Base-by-base conservation (phyloP, 495 filamentous ascomycete species). In the Lentithecium fluviatile region DNA sequence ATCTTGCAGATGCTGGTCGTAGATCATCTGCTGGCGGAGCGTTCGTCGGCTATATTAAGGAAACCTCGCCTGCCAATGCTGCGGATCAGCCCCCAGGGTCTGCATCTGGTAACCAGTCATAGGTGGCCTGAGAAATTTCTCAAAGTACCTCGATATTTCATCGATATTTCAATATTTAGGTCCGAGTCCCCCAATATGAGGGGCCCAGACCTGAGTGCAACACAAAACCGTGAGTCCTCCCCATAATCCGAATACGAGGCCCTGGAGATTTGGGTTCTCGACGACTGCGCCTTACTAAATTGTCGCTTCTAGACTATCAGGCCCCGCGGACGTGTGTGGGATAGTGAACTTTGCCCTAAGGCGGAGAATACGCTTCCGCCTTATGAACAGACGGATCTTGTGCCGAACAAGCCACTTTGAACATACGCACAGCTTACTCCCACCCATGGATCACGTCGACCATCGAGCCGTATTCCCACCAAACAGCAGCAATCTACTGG, bases 41-140 rank as follows among this genome's bases (percentile, higher is more conserved):
- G 45, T 60, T 52, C 34, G 52, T 36, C 37, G 45, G n/a, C 56
- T 50, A 58, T 20, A 58, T 50, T 58, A 50, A 49, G 56, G 29
- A 25, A 49, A 42, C 25, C 56, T 6, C n/a, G 40, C 56, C 36
- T 51, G 46, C 32, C 45, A 50, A 51, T 29, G n/a, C 46, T 36
- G 50, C 1, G 56, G 50, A 50, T 58, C 29, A 32, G 29, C 38
- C 45, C 21, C 56, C 37, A 12, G 56, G 56, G 25, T 42, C 17
- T 7, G 15, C 2, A 11, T 10, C 15, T 4, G 21, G 46, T n/a
- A 25, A 20, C 56, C 45, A 58, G 42, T 50, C 23, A 51, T 2
- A 26, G 12, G 12, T 2, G 4, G 11, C 17, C 21, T n/a, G 5
- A n/a, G 21, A 46, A 32, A 7, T 17, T 5, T 2, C 15, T 42